Conservation (phyloP, 2,329 filamentous ascomycete genomes). For the Trichoderma sp. region DNA sequence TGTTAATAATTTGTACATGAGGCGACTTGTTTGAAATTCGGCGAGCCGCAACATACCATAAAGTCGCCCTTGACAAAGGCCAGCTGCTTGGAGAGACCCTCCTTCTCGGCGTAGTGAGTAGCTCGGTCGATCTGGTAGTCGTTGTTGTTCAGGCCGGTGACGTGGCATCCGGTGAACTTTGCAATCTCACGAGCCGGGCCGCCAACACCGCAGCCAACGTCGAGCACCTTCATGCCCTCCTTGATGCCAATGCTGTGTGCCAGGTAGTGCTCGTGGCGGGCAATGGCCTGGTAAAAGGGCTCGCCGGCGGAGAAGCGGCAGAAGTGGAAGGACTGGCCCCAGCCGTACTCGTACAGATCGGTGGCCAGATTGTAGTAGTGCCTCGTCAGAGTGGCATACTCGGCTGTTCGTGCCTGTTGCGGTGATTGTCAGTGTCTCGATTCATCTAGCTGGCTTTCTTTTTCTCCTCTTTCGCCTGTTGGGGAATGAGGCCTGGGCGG, state of each 20-base stretch:
- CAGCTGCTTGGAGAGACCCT: constrained; percentile 75
- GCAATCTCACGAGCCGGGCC: constrained; percentile 93
- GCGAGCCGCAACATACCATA: constrained; percentile 57
- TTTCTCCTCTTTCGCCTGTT: neutral
- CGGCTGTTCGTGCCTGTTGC: constrained; percentile 72
- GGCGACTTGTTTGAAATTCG: neutral
- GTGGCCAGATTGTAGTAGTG: constrained; percentile 97
- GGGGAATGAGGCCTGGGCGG: neutral
- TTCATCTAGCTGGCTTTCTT: neutral
- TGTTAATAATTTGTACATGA: neutral
- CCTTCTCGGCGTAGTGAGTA: constrained; percentile 75
- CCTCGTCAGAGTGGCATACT: constrained; percentile 91
- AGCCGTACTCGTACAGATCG: constrained; percentile 91
- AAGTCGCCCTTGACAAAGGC: constrained; percentile 90
- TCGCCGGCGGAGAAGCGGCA: constrained; percentile 87
- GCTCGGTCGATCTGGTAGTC: constrained; percentile 94
- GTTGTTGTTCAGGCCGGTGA: constrained; percentile 94
- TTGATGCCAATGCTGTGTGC: constrained; percentile 81
- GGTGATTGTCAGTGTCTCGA: constrained; percentile 59
- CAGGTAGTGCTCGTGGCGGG: constrained; percentile 93
- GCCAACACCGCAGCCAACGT: constrained; percentile 92
- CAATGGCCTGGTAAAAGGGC: constrained; percentile 83
- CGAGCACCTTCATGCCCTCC: constrained; percentile 83
- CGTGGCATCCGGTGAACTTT: constrained; percentile 84
- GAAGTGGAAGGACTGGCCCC: constrained; percentile 94